These are phyloP conservation scores for Baorangia bicolor DNA, from an alignment of 768 basidiomycete genomes.

Conservation along the genomic window DNA sequence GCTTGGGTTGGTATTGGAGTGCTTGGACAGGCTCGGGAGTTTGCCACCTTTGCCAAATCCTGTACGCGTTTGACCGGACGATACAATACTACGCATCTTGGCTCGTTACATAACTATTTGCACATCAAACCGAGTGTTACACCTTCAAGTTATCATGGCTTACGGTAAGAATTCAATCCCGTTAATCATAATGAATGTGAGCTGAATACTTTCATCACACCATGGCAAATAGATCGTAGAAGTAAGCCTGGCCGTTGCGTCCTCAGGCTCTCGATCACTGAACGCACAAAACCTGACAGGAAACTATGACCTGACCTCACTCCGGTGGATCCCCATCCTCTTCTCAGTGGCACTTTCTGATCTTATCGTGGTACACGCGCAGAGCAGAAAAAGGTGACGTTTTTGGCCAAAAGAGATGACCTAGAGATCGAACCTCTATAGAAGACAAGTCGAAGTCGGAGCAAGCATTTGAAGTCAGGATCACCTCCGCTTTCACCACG, in stretches of 20 bases:
- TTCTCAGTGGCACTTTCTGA: not conserved
- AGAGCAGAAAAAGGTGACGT: conserved; percentile 16
- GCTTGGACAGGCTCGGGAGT: conserved; percentile 44
- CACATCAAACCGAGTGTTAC: not conserved
- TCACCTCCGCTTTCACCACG: conserved; percentile 17
- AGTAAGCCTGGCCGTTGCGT: conserved; percentile 7
- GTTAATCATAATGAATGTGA: not conserved
- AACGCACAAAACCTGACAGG: conserved; percentile 7
- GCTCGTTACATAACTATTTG: not conserved
- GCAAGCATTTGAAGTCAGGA: conserved; percentile 21
- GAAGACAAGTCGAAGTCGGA: conserved; percentile 16
- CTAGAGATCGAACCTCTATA: not conserved
- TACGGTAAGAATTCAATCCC: conserved; percentile 13
- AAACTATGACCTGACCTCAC: conserved; percentile 4
- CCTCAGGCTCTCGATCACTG: not conserved
- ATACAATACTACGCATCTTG: not conserved
- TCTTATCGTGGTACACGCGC: not conserved
- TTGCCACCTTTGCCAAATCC: conserved; percentile 22
- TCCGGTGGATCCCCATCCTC: conserved; percentile 11
- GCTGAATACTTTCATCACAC: conserved; percentile 3
- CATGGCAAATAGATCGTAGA: conserved; percentile 10
- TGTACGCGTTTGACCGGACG: not conserved
- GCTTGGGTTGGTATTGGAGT: conserved; percentile 57
- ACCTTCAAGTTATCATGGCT: conserved; percentile 10
- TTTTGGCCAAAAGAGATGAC: not conserved